These are phyloP conservation scores for Mrakiaceae sp. DNA, from an alignment of 1,284 basidiomycete species.

Conservation along the genomic window DNA sequence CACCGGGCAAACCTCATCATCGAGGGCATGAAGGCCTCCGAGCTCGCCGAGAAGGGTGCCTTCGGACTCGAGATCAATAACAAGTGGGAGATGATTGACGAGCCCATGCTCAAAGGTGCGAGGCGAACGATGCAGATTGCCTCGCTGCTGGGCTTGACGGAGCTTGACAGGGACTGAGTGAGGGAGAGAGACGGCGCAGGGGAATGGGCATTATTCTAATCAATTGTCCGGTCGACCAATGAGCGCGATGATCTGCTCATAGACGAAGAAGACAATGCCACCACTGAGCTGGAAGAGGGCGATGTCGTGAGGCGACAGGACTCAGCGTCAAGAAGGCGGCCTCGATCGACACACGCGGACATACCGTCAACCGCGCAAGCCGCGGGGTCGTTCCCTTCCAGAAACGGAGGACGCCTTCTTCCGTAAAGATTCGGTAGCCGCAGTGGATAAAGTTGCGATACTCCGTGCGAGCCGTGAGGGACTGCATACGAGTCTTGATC, in stretches of 20 bases:
- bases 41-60: slow-evolving; percentile 45
- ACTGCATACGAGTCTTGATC: slow-evolving; percentile 96
- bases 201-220: no score
- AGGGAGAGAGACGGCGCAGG: no score
- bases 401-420: slow-evolving; percentile 77
- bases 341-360: slow-evolving; percentile 29
- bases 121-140: slow-evolving; percentile 1
- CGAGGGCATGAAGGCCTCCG: slow-evolving; percentile 47
- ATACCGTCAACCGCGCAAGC: slow-evolving; percentile 67
- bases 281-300: slow-evolving; percentile 57
- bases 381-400: slow-evolving; percentile 94
- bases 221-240: neutral
- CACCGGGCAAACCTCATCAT: slow-evolving; percentile 63
- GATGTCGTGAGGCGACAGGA: no score
- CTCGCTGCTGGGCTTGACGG: neutral
- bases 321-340: no score
- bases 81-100: slow-evolving; percentile 71
- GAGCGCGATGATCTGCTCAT: slow-evolving; percentile 58
- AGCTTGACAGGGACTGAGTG: no score
- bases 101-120: slow-evolving; percentile 62
- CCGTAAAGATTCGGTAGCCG: slow-evolving; percentile 77
- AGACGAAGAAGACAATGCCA: slow-evolving; percentile 89
- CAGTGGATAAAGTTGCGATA: slow-evolving; percentile 93
- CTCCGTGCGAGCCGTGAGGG: slow-evolving; percentile 64
- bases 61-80: slow-evolving; percentile 52